Conservation (phyloP, 331 rosid species). For the Acacia concinna region DNA sequence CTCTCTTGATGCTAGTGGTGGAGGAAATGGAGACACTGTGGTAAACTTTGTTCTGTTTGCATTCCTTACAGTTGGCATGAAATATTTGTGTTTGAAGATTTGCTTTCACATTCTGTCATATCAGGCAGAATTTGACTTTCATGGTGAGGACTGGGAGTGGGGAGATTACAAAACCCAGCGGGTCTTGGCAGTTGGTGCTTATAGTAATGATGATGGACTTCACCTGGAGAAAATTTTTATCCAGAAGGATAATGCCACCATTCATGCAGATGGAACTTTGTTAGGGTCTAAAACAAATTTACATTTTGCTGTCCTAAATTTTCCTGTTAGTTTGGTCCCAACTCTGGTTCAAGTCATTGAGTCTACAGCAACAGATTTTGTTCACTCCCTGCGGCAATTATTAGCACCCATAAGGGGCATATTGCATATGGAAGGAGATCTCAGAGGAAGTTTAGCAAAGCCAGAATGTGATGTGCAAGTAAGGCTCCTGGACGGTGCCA, state of each 20-base stretch:
- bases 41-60: slow-evolving; percentile 43
- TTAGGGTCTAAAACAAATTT: slow-evolving; percentile 86
- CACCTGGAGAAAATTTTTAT: slow-evolving; percentile 76
- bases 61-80: slow-evolving; percentile 28
- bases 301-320: slow-evolving; percentile 89
- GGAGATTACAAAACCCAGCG: slow-evolving; percentile 93
- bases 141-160: slow-evolving; percentile 99
- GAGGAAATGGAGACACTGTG: slow-evolving; percentile 96
- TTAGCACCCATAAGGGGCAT: slow-evolving; percentile 85
- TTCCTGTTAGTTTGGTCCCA: slow-evolving; percentile 90
- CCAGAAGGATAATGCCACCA: slow-evolving; percentile 92
- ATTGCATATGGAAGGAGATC: slow-evolving; percentile 98
- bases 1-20: slow-evolving; percentile 96
- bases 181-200: slow-evolving; percentile 86
- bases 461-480: slow-evolving; percentile 99
- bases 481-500: slow-evolving; percentile 90
- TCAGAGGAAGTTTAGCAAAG: slow-evolving; percentile 86
- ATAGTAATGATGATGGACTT: slow-evolving; percentile 83
- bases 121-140: slow-evolving; percentile 95
- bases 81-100: slow-evolving; percentile 25
- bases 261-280: slow-evolving; percentile 94
- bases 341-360: slow-evolving; percentile 80
- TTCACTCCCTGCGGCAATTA: slow-evolving; percentile 79
- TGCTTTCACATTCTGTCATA: slow-evolving; percentile 34
- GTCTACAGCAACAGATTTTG: slow-evolving; percentile 84